Evolutionary conservation across 2,329 filamentous ascomycete genomes (phyloP).

Genomic region (Venturia asperata): DNA sequence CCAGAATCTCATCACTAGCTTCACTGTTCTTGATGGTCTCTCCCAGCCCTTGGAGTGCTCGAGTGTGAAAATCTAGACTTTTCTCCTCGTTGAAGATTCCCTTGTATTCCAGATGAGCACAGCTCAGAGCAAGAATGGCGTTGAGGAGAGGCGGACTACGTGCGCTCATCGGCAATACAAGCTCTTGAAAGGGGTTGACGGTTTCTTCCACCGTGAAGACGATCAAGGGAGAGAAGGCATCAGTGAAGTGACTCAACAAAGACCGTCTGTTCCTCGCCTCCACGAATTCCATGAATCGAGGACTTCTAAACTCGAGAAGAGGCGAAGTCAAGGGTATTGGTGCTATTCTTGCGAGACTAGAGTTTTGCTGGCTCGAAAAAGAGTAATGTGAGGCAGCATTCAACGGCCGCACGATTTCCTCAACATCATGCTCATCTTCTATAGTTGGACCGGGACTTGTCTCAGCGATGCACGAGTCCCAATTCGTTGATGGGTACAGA

Average conservation of each 20-base stretch:
- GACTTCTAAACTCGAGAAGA: slow-evolving; percentile 2
- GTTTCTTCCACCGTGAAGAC: slow-evolving; percentile 8
- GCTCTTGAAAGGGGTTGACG: slow-evolving; percentile 7
- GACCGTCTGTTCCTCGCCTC: neutral
- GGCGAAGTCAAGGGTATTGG: slow-evolving; percentile 3
- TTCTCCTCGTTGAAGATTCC: slow-evolving; percentile 1
- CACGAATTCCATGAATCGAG: slow-evolving; percentile 7
- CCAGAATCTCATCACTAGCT: slow-evolving; percentile 1
- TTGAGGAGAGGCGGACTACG: slow-evolving; percentile 4
- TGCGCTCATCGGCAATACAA: slow-evolving; percentile 5
- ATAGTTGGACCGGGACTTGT: neutral
- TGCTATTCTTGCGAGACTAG: slow-evolving; percentile 7
- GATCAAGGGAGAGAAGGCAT: neutral
- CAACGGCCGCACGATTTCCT: neutral
- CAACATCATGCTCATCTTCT: slow-evolving; percentile 8
- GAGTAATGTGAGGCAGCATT: neutral
- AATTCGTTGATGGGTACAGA: neutral
- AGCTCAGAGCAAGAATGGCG: slow-evolving; percentile 13
- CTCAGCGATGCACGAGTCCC: neutral
- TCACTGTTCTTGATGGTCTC: slow-evolving; percentile 1
- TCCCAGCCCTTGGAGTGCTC: neutral
- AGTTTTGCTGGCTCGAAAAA: neutral
- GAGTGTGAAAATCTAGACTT: slow-evolving; percentile 12
- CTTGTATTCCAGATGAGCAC: slow-evolving; percentile 5
- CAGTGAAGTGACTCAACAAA: slow-evolving; percentile 12